Base-by-base conservation (phyloP, 331 rosid species). In the Saraca asoca region DNA sequence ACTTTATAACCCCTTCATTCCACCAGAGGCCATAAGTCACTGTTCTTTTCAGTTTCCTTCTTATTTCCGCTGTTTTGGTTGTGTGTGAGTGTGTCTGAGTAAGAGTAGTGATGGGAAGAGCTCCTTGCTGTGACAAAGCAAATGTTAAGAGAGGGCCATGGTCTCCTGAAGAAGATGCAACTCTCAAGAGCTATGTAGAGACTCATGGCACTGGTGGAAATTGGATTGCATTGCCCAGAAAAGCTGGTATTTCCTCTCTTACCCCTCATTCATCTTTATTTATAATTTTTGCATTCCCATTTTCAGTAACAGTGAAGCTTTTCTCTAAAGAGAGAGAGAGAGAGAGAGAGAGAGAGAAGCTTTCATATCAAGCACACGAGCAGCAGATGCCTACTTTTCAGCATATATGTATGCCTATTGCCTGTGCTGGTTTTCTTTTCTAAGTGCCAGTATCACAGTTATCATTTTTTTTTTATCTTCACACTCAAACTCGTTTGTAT, bases 121-220 rank as follows among this genome's bases (percentile, higher is more conserved):
- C 91, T 72, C 97, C 97, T 42, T 91, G 97, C 29, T 91, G 97
- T 77, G 97, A 88, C 86, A 91, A 91, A 81, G 85, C 85, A 7
- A 85, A 78, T 16, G 97, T 91, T 33, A 91, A 88, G 85, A 85
- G 81, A 80, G 95, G 97, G 1, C 91, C 94, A 20, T 91, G 97
- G 97, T 91, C 97, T 65, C 91, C 95, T 8, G 95, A 91, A 53
- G 97, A 91, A 80, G 97, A 91, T 70, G 91, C 78, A 13, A 60
- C 79, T 33, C 97, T 91, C 79, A 91, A 64, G 73, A 58, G 17
- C 52, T 91, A 85, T 58, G 10, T 91, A 0, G 55, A 83, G 62
- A 62, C 77, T 77, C 88, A 88, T 81, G 97, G 97, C 76, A 82
- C 84, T 42, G 90, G 55, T 33, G 91, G 90, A 53, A 91, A 81